Conservation (phyloP, 345 rosid species). For the Aurinia saxatilis region DNA sequence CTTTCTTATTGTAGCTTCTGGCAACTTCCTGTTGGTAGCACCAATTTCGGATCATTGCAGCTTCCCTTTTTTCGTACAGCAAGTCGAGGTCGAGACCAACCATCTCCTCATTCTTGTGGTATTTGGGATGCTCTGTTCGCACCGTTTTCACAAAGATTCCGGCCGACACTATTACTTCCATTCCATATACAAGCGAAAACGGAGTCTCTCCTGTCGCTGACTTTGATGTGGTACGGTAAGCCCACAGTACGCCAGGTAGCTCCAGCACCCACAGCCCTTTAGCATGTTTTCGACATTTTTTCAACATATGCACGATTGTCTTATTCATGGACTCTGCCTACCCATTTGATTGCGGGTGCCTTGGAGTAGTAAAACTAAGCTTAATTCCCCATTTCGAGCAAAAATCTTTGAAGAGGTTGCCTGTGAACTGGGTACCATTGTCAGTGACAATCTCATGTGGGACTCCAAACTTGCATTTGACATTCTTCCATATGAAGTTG, state of each 20-base stretch:
- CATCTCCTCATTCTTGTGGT: background rate
- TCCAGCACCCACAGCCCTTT: background rate
- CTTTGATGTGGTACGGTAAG: background rate
- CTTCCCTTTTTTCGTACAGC: background rate
- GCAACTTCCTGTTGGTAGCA: background rate
- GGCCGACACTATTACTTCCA: background rate
- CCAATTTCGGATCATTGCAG: background rate
- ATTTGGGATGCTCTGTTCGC: background rate
- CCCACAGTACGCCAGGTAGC: background rate
- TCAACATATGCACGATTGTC: background rate
- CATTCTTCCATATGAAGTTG: background rate
- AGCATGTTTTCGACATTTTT: background rate
- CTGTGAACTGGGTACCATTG: background rate
- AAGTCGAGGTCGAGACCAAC: background rate
- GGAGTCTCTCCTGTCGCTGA: background rate
- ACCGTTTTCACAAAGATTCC: background rate
- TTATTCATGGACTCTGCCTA: background rate
- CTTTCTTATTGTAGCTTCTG: background rate
- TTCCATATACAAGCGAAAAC: background rate
- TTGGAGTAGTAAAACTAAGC: background rate
- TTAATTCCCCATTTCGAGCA: background rate
- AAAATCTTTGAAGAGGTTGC: background rate
- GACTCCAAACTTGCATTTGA: background rate
- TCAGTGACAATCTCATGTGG: background rate
- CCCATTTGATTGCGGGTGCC: background rate